Conservation (phyloP, 805 yeast genomes). For the Torulaspora quercuum region DNA sequence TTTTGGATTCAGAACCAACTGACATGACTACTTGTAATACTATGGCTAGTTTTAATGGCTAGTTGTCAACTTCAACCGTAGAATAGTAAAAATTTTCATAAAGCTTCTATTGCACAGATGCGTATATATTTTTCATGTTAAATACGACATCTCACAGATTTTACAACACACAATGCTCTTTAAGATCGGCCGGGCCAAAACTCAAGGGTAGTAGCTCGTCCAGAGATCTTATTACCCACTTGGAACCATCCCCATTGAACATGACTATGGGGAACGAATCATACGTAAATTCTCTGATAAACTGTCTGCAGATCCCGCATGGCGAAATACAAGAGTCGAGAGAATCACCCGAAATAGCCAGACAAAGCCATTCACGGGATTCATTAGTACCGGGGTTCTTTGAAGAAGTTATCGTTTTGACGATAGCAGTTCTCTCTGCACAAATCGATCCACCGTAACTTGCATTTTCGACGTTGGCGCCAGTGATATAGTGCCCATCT, state of each 20-base stretch:
- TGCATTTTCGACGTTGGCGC: constrained; percentile 94
- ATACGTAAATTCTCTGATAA: constrained; percentile 71
- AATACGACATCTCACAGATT: constrained; percentile 1
- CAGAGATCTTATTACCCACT: constrained; percentile 46
- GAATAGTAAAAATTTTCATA: too few relatives aligned
- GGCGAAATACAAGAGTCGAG: constrained; percentile 63
- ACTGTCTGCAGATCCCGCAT: constrained; percentile 93
- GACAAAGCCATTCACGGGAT: constrained; percentile 30
- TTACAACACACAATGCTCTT: too few relatives aligned
- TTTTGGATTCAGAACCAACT: constrained; percentile 4
- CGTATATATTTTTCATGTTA: too few relatives aligned
- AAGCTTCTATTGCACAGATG: too few relatives aligned
- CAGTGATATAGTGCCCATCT: constrained; percentile 49
- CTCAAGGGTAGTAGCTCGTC: constrained; percentile 72
- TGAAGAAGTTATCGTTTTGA: constrained; percentile 46
- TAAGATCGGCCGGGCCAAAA: constrained; percentile 79
- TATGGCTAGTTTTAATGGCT: too few relatives aligned
- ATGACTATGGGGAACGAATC: constrained; percentile 58
- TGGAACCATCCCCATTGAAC: constrained; percentile 56
- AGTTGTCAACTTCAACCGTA: too few relatives aligned
- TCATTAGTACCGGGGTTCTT: neutral
- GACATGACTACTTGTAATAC: too few relatives aligned
- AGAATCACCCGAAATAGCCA: constrained; percentile 35
- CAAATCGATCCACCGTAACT: constrained; percentile 77
- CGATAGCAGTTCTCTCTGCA: constrained; percentile 69